Evolutionary conservation across 768 basidiomycete species (phyloP).

Genomic region (Lactarius hengduanensis): DNA sequence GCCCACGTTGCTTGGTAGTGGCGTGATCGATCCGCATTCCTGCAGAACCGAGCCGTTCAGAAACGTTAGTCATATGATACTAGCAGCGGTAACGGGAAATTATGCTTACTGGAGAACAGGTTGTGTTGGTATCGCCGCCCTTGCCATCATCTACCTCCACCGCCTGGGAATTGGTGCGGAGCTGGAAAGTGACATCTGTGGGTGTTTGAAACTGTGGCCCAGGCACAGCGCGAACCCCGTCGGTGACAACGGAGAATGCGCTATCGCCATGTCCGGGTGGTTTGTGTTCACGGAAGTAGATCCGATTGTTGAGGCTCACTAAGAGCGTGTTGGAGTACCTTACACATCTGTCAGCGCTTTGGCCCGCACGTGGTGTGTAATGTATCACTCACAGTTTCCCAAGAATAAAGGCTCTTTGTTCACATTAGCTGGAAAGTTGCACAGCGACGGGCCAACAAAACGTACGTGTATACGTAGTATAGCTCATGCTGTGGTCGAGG

Average conservation of each 20-base stretch:
- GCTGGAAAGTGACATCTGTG: neutral
- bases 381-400: neutral
- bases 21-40: too few relatives aligned
- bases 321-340: neutral
- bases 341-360: neutral
- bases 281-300: neutral
- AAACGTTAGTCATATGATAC: neutral
- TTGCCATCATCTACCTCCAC: neutral
- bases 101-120: neutral
- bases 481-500: neutral
- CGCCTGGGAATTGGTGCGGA: neutral
- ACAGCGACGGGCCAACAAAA: neutral
- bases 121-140: neutral
- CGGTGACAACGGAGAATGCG: too few relatives aligned
- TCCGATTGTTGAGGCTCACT: neutral
- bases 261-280: neutral
- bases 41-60: neutral
- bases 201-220: neutral
- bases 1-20: too few relatives aligned
- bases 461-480: neutral
- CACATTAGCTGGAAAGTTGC: neutral
- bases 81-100: neutral
- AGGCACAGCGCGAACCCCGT: neutral
- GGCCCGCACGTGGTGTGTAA: neutral
- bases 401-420: neutral